Base-by-base conservation (phyloP, 2,329 filamentous ascomycete genomes). In the Mycogone perniciosa region DNA sequence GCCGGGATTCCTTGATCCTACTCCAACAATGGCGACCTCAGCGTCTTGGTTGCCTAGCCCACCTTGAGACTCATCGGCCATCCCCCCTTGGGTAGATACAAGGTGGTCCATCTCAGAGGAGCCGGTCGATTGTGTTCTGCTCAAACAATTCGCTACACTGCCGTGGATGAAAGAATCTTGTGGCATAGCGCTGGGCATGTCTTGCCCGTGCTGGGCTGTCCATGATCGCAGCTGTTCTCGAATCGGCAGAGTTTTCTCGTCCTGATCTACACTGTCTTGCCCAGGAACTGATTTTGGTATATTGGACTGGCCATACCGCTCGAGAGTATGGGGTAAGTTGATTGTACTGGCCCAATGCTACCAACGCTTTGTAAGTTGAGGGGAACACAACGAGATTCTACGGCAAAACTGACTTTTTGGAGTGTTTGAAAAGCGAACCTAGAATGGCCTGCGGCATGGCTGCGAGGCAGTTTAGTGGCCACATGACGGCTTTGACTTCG, bases 201-300 rank as follows among this genome's bases (percentile, higher is more conserved):
- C 44, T 7, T 65, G 41, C 6, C 64, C 61, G 48, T 76, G 69
- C 46, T 69, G 61, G 11, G 55, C 47, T 43, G 71, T 64, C 74
- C 74, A 77, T 56, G 60, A 54, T 30, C 65, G 66, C 29, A 79
- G 64, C 10, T 65, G 66, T 35, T 72, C 58, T 35, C 75, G 71
- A 39, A 77, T 72, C 10, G 56, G 56, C 33, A 56, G 41, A 20
- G 13, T 11, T n/a, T 33, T 39, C n/a, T 45, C 30, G 7, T 27
- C 41, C 27, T 44, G n/a, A 31, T 40, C 51, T 26, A 49, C 47
- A 38, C 46, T 53, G 20, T 44, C 40, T 7, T 35, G 31, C 31
- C 29, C 30, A 44, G n/a, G 34, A 7, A 29, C 39, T 4, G 20
- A 41, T 11, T 6, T 50, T 11, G 52, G 46, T 33, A 48, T 20